These are phyloP conservation scores for Spatholobus suberectus DNA, from an alignment of 306 rosid species.

Conservation along the genomic window DNA sequence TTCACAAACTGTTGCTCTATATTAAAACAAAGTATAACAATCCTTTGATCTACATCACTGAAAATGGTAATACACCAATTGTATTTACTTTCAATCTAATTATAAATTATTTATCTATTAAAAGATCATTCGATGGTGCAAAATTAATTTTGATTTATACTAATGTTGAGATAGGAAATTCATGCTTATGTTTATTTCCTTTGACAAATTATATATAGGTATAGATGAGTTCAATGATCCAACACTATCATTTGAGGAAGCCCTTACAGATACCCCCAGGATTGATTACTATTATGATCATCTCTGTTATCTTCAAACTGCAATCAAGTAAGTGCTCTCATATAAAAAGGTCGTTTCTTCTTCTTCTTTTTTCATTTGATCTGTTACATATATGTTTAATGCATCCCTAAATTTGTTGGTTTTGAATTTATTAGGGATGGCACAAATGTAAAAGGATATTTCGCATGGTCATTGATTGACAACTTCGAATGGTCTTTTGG, in stretches of 20 bases:
- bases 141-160: not conserved
- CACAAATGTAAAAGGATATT: conserved; percentile 63
- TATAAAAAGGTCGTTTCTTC: not conserved
- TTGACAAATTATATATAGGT: conserved; percentile 42
- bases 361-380: not conserved
- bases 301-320: conserved; percentile 58
- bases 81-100: not conserved
- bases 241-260: conserved; percentile 48
- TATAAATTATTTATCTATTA: not conserved
- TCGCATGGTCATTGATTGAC: conserved; percentile 74
- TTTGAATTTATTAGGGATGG: conserved; percentile 47
- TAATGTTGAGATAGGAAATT: not conserved
- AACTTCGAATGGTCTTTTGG: conserved; percentile 65
- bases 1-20: conserved; percentile 50
- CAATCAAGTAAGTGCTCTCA: conserved; percentile 53
- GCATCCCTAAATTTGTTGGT: not conserved
- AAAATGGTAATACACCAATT: conserved; percentile 34
- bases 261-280: conserved; percentile 51
- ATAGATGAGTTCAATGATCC: conserved; percentile 56
- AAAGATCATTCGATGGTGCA: not conserved
- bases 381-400: not conserved
- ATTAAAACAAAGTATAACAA: conserved; percentile 36
- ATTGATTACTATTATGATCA: conserved; percentile 54
- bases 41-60: conserved; percentile 43
- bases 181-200: not conserved